Conservation (phyloP, 495 filamentous ascomycete genomes). For the Cairneyella variabilis region DNA sequence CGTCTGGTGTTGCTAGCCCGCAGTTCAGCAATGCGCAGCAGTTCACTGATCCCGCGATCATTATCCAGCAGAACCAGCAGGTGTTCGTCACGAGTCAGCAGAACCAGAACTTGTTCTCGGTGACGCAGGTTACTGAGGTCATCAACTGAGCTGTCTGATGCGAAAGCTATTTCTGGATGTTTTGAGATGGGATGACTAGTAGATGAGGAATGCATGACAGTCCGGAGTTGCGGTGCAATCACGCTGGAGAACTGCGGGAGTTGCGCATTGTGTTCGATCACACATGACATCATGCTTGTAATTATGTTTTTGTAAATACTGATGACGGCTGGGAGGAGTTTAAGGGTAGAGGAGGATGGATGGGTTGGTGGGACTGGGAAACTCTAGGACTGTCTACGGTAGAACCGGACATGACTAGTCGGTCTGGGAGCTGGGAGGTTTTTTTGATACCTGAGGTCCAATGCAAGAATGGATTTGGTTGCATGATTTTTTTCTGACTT, state of each 20-base stretch:
- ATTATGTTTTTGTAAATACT: neutral
- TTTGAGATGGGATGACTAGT: too few relatives aligned
- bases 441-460: neutral
- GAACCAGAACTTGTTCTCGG: neutral
- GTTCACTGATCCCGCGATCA: conserved; percentile 18
- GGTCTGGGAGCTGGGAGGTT: neutral
- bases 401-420: conserved; percentile 21
- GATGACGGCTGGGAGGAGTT: neutral
- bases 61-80: conserved; percentile 15
- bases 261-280: neutral
- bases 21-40: conserved; percentile 5
- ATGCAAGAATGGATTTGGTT: neutral
- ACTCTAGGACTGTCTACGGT: conserved; percentile 16
- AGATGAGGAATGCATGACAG: too few relatives aligned
- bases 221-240: conserved; percentile 2
- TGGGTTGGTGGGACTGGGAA: conserved; percentile 1
- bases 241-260: neutral
- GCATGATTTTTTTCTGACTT: too few relatives aligned
- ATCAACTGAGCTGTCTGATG: too few relatives aligned
- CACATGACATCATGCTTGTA: neutral
- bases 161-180: too few relatives aligned
- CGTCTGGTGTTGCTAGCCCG: conserved; percentile 6
- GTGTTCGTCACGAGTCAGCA: conserved; percentile 3
- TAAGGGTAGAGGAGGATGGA: neutral
- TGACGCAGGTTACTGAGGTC: conserved; percentile 2